Base-by-base conservation (phyloP, 495 filamentous ascomycete genomes). In the Penicillium soppii region DNA sequence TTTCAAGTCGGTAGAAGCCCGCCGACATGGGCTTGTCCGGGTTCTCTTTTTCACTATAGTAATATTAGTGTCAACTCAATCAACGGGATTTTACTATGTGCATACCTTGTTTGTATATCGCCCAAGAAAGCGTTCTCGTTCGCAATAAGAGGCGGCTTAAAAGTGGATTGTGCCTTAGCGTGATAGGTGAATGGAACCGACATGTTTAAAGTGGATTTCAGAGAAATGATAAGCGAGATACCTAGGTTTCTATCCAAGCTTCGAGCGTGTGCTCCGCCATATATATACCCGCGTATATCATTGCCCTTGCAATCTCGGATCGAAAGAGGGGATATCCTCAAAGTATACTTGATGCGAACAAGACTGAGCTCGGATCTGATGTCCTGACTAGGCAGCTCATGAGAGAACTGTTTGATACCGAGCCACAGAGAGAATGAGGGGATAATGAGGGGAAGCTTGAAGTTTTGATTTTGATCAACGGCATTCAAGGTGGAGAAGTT, bases 61-160 rank as follows among this genome's bases (percentile, higher is more conserved):
- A 25, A 29, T 47, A 43, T 53, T 22, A 57, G 36, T n/a, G n/a
- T n/a, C n/a, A n/a, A n/a, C n/a, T n/a, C n/a, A n/a, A n/a, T n/a
- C n/a, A n/a, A n/a, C n/a, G n/a, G n/a, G n/a, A n/a, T n/a, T n/a
- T n/a, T n/a, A n/a, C n/a, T 17, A n/a, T 7, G 29, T 3, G 4
- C 29, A 22, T 66, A 85, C 78, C 77, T 84, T 0, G 82, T 77
- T 30, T 75, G 72, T 19, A 89, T 65, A 60, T 90, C 88, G 16
- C 83, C 85, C 4, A 90, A 73, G 59, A 76, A 90, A 8, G 86
- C 86, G 57, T 91, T 90, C 48, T 87, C 84, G 59, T 88, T 87
- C 16, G 83, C 86, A 50, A 90, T 86, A 25, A 88, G 73, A 1
- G 86, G 84, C 16, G 81, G 86, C 69, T 87, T 84, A 67, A 82